phyloP scores from a whole-genome alignment of 345 rosid species.

The Reutealis trisperma region DNA sequence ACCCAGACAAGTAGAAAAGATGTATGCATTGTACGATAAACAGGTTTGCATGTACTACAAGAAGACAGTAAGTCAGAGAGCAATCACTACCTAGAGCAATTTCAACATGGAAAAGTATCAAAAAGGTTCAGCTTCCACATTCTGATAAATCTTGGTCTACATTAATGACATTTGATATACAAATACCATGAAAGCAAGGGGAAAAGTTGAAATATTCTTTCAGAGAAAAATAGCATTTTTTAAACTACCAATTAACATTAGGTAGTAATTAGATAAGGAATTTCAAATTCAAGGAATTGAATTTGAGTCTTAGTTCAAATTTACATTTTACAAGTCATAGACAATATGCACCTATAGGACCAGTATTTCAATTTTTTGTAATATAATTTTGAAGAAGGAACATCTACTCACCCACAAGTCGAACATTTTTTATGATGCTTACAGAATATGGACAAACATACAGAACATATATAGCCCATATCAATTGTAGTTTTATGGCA shows the following conservation, averaged over 20 bases:
- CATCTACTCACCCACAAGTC: constrained; percentile 76
- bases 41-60: not conserved
- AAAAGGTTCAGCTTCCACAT: not conserved
- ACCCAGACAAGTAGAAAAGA: not conserved
- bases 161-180: not conserved
- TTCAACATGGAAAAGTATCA: not conserved
- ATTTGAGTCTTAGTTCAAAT: not conserved
- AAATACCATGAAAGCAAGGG: not conserved
- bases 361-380: constrained; percentile 4
- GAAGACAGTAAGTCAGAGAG: not conserved
- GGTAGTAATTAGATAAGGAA: not conserved
- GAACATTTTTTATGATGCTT: constrained; percentile 89
- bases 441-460: constrained; percentile 91
- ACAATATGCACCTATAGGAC: not conserved
- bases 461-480: constrained; percentile 94
- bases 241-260: not conserved
- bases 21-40: not conserved
- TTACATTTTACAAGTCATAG: not conserved
- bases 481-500: constrained; percentile 95
- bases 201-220: not conserved
- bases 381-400: constrained; percentile 11
- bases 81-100: not conserved
- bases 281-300: not conserved
- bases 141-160: not conserved
- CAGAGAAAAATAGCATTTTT: not conserved